A percentile compares a stretch with the other conserved stretches of the same genome.
Evolutionary conservation across 306 rosid genomes (phyloP).

Genomic region (Malus sieversii): DNA sequence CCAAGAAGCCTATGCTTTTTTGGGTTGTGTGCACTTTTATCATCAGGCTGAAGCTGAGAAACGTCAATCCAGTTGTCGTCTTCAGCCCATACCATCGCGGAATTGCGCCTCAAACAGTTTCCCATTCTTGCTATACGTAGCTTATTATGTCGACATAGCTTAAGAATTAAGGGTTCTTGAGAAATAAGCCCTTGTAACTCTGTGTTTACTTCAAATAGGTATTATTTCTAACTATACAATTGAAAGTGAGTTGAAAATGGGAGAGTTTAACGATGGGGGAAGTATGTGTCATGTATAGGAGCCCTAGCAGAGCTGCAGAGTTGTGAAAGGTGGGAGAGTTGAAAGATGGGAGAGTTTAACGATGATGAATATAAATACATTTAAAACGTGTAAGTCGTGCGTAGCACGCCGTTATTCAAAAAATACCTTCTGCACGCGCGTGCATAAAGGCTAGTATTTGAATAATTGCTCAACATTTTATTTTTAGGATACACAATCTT

Average conservation of each 20-base stretch:
- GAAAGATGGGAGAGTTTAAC: too few relatives aligned
- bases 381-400: too few relatives aligned
- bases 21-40: neutral
- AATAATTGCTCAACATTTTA: too few relatives aligned
- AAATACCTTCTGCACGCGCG: too few relatives aligned
- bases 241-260: neutral
- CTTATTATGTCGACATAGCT: neutral
- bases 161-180: neutral
- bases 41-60: constrained; percentile 8
- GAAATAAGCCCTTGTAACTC: neutral
- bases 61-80: neutral
- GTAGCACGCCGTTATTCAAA: too few relatives aligned
- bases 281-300: neutral
- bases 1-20: constrained; percentile 34
- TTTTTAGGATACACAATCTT: too few relatives aligned
- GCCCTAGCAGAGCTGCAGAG: neutral
- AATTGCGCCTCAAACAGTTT: constrained; percentile 37
- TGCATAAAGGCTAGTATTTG: too few relatives aligned
- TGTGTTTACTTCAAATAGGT: neutral
- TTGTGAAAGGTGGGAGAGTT: neutral
- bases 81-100: constrained; percentile 40
- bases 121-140: constrained; percentile 36
- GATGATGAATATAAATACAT: too few relatives aligned
- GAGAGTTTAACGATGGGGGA: neutral
- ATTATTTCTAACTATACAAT: neutral